phyloP scores from a whole-genome alignment of 371 early-diverging fungal species.

The Chytridium lagenaria region DNA sequence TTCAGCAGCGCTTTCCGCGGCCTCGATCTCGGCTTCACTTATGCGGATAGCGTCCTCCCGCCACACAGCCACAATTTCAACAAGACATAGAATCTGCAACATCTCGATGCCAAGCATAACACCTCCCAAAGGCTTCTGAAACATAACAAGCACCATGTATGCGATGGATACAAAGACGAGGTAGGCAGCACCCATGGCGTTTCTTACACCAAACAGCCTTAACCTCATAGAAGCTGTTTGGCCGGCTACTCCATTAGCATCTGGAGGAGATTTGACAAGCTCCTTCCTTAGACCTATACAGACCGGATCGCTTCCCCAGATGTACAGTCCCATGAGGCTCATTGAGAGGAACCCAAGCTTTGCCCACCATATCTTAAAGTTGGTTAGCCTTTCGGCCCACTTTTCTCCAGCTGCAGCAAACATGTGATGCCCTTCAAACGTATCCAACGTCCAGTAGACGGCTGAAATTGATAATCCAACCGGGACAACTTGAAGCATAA shows the following conservation, averaged over 20 bases:
- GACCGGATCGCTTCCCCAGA: constrained; percentile 43
- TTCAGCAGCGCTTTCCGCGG: constrained; percentile 23
- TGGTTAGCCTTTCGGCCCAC: constrained; percentile 18
- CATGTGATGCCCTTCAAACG: constrained; percentile 49
- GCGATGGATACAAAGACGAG: constrained; percentile 61
- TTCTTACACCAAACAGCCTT: constrained; percentile 60
- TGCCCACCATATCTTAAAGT: constrained; percentile 45
- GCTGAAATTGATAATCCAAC: constrained; percentile 60
- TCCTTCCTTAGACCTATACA: constrained; percentile 37
- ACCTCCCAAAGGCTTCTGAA: constrained; percentile 78
- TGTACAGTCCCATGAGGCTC: constrained; percentile 27
- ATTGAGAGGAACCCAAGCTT: constrained; percentile 32
- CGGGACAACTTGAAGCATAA: constrained; percentile 40
- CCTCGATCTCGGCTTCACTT: constrained; percentile 33
- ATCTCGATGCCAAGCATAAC: constrained; percentile 64
- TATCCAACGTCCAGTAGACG: constrained; percentile 70
- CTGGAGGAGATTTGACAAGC: not conserved
- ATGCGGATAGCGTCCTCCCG: constrained; percentile 44
- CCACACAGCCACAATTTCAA: constrained; percentile 62
- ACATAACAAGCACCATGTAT: constrained; percentile 60
- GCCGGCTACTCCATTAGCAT: not conserved
- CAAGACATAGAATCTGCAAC: constrained; percentile 56
- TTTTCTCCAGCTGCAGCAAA: constrained; percentile 19
- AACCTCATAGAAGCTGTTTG: constrained; percentile 30
- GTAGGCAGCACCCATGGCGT: constrained; percentile 67